Base-by-base conservation (phyloP, 2,329 filamentous ascomycete species). In the Dothidotthia symphoricarpi region DNA sequence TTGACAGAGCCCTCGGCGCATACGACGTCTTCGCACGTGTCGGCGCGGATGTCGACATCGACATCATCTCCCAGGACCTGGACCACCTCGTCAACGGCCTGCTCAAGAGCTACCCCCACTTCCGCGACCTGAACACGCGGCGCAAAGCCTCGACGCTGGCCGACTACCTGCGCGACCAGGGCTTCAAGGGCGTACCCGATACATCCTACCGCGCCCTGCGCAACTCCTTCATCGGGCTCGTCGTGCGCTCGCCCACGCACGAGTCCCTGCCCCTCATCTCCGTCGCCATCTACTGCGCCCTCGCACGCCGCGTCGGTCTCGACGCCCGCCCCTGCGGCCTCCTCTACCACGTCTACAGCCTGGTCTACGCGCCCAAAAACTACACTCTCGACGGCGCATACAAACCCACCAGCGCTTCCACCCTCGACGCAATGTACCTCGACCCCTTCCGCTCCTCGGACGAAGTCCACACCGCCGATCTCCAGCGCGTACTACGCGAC, bases 21-120 rank as follows among this genome's bases (percentile, higher is more conserved):
- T 95, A 94, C 63, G 93, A 97, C 65, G 77, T 97, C 67, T 97
- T 97, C 66, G 81, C 95, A 30, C 72, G 91, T 17, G 81, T 85
- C 49, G 83, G 85, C 37, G 77, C 81, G 13, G 74, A 76, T 19
- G 82, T 84, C n/a, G 88, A 94, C 59, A 68, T 91, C 34, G 76
- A 85, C 39, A 81, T 88, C 29, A 64, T 75, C 24, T 50, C 77
- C 9, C 60, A 66, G n/a, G 71, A 81, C 27, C 72, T 97, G 15
- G 82, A 93, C 61, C 63, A 70, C 1, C 73, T 88, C 24, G 80
- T 82, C 2, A 52, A 63, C 3, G 66, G 70, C 1, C 80, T 96
- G 40, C 71, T 72, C 9, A 44, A 56, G 1, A 70, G 74, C 16
- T 69, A 79, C 41, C 73, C 76, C 0, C 61, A 73, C 6, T 75